phyloP scores from a whole-genome alignment of 192 early-diverging fungal species.

The Backusella tarrabulga region DNA sequence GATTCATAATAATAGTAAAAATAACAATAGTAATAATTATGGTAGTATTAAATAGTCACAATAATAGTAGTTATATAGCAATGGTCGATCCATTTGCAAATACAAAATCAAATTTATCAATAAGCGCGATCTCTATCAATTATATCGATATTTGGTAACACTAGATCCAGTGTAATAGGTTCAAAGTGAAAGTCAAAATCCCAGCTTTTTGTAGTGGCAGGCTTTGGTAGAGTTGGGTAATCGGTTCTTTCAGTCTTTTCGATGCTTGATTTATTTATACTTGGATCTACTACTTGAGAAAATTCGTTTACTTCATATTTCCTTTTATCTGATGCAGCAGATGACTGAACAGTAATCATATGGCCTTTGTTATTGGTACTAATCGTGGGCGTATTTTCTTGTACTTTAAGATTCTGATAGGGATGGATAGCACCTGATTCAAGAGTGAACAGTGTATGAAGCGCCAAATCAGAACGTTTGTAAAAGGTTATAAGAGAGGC shows the following conservation, averaged over 20 bases:
- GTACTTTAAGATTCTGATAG: not conserved
- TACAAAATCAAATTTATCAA: not conserved
- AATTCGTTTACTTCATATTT: not conserved
- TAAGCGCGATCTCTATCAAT: not conserved
- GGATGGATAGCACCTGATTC: not conserved
- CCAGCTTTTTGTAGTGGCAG: not conserved
- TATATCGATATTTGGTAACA: not conserved
- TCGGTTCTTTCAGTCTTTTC: not conserved
- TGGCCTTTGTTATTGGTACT: not conserved
- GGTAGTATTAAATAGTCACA: not conserved
- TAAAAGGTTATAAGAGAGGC: not conserved
- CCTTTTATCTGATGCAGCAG: not conserved
- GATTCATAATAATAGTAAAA: not conserved
- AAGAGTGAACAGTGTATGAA: not conserved
- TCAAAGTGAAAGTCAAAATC: slow-evolving; percentile 13
- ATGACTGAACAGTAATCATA: not conserved
- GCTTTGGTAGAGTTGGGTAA: not conserved
- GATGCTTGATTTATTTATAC: not conserved
- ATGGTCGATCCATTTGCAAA: not conserved
- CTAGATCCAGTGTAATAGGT: slow-evolving; percentile 2
- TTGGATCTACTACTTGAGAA: not conserved
- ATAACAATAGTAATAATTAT: not conserved
- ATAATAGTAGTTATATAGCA: not conserved
- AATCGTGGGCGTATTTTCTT: not conserved
- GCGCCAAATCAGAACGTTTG: not conserved